phyloP scores from a whole-genome alignment of 345 rosid genomes.

The Citrus sinensis region DNA sequence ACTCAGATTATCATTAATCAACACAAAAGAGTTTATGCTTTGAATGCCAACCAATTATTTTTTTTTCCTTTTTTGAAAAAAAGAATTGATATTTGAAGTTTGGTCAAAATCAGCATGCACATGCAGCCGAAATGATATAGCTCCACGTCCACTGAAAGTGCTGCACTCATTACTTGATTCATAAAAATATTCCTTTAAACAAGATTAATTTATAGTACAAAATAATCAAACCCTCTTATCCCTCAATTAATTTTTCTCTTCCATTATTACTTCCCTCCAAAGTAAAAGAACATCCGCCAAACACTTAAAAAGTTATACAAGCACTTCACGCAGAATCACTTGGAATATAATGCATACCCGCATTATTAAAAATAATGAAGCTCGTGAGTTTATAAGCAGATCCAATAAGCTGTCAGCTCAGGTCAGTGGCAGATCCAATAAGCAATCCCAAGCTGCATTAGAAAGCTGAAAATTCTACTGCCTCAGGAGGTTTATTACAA shows the following conservation, averaged over 20 bases:
- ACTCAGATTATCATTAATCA: not conserved
- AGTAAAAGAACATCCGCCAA: not conserved
- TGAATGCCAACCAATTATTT: not conserved
- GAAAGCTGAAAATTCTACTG: not conserved
- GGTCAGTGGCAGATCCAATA: not conserved
- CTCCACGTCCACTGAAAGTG: too few relatives aligned
- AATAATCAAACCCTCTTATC: too few relatives aligned
- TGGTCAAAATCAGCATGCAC: slow-evolving; percentile 11
- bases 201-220: too few relatives aligned
- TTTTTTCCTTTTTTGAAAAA: too few relatives aligned
- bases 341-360: not conserved
- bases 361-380: not conserved
- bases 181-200: slow-evolving; percentile 14
- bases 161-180: not conserved
- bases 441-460: not conserved
- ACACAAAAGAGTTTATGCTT: not conserved
- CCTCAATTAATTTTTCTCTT: not conserved
- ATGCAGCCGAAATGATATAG: not conserved
- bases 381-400: slow-evolving; percentile 4
- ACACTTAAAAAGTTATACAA: not conserved
- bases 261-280: not conserved
- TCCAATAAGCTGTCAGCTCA: not conserved
- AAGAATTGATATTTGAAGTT: not conserved
- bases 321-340: not conserved
- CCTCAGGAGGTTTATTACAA: not conserved